Conservation (phyloP, 139 green algal species). For the Raphidocelis subcapitata region DNA sequence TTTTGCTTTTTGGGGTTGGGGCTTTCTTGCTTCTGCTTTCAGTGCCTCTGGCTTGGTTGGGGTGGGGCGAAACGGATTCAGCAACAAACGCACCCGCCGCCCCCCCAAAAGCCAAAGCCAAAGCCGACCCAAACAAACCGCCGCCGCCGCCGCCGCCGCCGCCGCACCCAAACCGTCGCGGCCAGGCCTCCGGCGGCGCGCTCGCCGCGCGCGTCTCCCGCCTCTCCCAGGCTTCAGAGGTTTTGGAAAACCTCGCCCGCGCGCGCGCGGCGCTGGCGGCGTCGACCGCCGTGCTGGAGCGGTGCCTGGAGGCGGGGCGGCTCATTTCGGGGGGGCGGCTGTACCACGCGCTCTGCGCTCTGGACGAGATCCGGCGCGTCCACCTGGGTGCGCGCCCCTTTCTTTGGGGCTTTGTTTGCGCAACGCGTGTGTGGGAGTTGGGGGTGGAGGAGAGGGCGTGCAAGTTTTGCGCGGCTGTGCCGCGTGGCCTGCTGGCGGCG, state of each 20-base stretch:
- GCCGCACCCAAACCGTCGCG: background rate
- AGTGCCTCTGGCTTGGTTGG: background rate
- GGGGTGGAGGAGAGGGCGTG: too few species aligned
- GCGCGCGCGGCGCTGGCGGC: conserved; percentile 37
- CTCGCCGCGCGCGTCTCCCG: conserved; percentile 29
- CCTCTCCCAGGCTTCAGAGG: conserved; percentile 16
- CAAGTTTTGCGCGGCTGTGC: too few species aligned
- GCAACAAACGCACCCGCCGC: background rate
- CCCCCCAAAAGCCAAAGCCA: background rate
- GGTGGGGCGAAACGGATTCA: background rate
- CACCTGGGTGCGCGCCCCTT: conserved; percentile 31
- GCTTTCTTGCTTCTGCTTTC: background rate
- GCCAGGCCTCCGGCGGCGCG: conserved; percentile 9
- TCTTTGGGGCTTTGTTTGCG: too few species aligned
- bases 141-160: conserved; percentile 6
- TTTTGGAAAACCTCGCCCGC: conserved; percentile 30
- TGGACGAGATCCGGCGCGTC: conserved; percentile 44
- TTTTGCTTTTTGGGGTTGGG: background rate
- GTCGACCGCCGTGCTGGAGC: conserved; percentile 45
- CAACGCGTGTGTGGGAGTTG: too few species aligned
- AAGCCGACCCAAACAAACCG: conserved; percentile 11
- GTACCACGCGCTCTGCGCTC: conserved; percentile 53
- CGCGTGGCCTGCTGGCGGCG: too few species aligned
- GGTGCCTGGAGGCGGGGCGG: conserved; percentile 38
- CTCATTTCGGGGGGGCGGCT: conserved; percentile 47